Conservation (phyloP, 2,329 filamentous ascomycete genomes). For the Colletotrichum liriopes region DNA sequence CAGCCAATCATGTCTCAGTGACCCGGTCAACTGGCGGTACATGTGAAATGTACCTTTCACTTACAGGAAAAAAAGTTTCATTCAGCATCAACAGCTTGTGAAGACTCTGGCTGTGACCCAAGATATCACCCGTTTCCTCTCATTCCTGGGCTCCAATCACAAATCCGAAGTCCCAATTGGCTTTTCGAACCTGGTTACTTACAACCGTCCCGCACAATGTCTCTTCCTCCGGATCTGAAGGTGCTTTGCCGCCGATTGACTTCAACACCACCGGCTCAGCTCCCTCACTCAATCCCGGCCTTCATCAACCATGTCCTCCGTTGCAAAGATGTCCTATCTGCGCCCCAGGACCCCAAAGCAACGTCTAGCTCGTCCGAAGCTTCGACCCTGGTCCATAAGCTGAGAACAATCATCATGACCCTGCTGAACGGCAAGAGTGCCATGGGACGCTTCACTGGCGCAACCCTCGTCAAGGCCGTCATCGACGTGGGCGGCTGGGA, state of each 20-base stretch:
- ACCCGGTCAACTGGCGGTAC: not conserved
- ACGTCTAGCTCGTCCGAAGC: slow-evolving; percentile 76
- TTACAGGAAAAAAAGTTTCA: slow-evolving; percentile 43
- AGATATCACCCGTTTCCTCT: slow-evolving; percentile 15
- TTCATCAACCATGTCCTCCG: slow-evolving; percentile 74
- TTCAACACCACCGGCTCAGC: slow-evolving; percentile 78
- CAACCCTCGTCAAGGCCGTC: slow-evolving; percentile 84
- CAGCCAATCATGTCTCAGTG: slow-evolving; percentile 17
- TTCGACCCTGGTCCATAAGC: slow-evolving; percentile 82
- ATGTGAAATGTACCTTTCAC: slow-evolving; percentile 38
- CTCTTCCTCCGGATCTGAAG: slow-evolving; percentile 71
- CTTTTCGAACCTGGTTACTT: not conserved
- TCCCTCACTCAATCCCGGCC: slow-evolving; percentile 80
- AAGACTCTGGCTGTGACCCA: slow-evolving; percentile 15
- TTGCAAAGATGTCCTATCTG: slow-evolving; percentile 74
- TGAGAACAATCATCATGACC: slow-evolving; percentile 83
- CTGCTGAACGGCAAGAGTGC: slow-evolving; percentile 83
- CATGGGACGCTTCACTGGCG: slow-evolving; percentile 83
- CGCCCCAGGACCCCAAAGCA: slow-evolving; percentile 71
- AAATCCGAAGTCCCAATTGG: not conserved
- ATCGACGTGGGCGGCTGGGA: slow-evolving; percentile 91
- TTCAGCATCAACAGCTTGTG: slow-evolving; percentile 34
- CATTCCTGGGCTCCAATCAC: not conserved
- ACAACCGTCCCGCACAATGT: slow-evolving; percentile 46
- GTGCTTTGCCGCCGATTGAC: slow-evolving; percentile 80